A percentile compares a stretch with the other conserved stretches of the same genome.
Evolutionary conservation across 2,329 filamentous ascomycete genomes (phyloP).

Genomic region (Alternaria dauci): DNA sequence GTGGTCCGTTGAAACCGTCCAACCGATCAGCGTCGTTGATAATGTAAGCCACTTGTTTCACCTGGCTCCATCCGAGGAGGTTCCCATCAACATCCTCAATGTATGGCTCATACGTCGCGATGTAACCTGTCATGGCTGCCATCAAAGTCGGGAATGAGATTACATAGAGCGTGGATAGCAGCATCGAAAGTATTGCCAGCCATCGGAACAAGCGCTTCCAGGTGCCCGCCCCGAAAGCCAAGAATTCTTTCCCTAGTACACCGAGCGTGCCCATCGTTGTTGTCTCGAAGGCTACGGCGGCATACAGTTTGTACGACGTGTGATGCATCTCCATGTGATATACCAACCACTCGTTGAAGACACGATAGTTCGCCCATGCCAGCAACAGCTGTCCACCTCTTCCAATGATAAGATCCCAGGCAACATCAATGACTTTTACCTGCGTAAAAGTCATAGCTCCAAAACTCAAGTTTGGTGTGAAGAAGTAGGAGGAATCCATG

Average conservation of each 20-base stretch:
- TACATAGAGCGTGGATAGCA: constrained; percentile 46
- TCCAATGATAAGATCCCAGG: constrained; percentile 51
- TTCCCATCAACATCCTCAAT: constrained; percentile 34
- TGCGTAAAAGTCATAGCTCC: constrained; percentile 47
- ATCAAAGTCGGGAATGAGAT: constrained; percentile 49
- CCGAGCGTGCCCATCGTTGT: constrained; percentile 42
- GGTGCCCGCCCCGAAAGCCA: constrained; percentile 30
- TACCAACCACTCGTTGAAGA: constrained; percentile 50
- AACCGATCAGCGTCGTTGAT: constrained; percentile 31
- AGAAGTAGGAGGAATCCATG: constrained; percentile 47
- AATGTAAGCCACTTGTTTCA: constrained; percentile 23
- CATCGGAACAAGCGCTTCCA: constrained; percentile 46
- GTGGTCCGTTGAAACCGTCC: constrained; percentile 24
- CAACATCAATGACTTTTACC: constrained; percentile 50
- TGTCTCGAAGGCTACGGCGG: constrained; percentile 39
- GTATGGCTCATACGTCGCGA: constrained; percentile 41
- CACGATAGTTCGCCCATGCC: constrained; percentile 46
- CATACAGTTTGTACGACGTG: constrained; percentile 44
- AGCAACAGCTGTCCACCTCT: constrained; percentile 47
- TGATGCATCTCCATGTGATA: constrained; percentile 47
- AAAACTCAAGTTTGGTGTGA: constrained; percentile 44
- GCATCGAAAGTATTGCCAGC: constrained; percentile 40
- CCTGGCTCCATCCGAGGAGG: constrained; percentile 36
- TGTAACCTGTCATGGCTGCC: constrained; percentile 53
- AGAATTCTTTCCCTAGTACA: constrained; percentile 41